phyloP scores from a whole-genome alignment of 2,329 filamentous ascomycete genomes.

The Nemania diffusa region DNA sequence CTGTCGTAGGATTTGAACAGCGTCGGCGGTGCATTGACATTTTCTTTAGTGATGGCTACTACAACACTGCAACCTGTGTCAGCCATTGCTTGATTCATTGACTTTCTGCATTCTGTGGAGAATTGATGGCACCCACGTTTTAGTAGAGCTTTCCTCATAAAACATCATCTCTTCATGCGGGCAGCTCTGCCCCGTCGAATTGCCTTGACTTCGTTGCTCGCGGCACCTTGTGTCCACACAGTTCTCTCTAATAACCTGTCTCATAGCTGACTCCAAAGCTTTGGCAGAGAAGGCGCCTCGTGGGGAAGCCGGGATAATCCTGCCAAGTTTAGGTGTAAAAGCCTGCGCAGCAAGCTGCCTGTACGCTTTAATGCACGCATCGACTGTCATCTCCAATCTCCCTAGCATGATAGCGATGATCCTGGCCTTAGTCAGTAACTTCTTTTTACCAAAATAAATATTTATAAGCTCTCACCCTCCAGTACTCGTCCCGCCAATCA shows the following conservation, averaged over 20 bases:
- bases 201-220: slow-evolving; percentile 5
- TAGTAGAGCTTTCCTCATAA: no score
- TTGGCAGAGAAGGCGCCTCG: slow-evolving; percentile 5
- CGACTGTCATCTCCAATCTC: slow-evolving; percentile 11
- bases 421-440: neutral
- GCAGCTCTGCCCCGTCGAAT: neutral
- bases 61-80: no score
- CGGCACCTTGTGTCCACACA: neutral
- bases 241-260: neutral
- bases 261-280: slow-evolving; percentile 1
- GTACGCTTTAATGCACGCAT: slow-evolving; percentile 15
- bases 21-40: slow-evolving; percentile 42
- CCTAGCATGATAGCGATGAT: slow-evolving; percentile 19
- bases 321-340: neutral
- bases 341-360: neutral
- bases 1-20: slow-evolving; percentile 46
- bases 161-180: neutral
- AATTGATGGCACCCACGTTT: no score
- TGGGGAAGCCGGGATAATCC: neutral
- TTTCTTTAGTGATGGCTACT: slow-evolving; percentile 44
- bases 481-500: slow-evolving; percentile 18
- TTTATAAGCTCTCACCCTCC: neutral
- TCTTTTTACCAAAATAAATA: neutral
- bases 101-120: no score
- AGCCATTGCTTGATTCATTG: no score